A percentile compares a stretch with the other conserved stretches of the same genome.
Conservation (phyloP, 345 rosid species). For the Bruguiera sexangula region DNA sequence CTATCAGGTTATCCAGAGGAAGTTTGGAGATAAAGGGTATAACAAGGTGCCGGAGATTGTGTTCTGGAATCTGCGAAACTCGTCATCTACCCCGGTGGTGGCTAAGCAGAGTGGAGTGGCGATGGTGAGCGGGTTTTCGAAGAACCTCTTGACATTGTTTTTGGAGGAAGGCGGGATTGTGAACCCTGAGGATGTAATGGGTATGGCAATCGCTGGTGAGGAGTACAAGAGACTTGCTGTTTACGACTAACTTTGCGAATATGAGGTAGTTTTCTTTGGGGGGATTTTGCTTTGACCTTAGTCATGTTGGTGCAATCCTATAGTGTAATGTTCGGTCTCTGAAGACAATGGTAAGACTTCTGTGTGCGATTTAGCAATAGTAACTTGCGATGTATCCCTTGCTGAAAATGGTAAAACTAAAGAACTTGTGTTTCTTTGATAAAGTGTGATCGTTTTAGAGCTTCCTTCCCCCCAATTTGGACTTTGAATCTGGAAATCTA, state of each 20-base stretch:
- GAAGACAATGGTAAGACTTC: too few relatives aligned
- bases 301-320: too few relatives aligned
- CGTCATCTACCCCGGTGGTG: slow-evolving; percentile 44
- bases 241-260: slow-evolving; percentile 25
- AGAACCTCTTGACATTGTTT: slow-evolving; percentile 59
- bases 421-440: too few relatives aligned
- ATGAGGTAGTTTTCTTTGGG: too few relatives aligned
- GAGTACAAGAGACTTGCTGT: slow-evolving; percentile 43
- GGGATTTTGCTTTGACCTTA: too few relatives aligned
- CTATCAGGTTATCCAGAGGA: slow-evolving; percentile 39
- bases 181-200: slow-evolving; percentile 39
- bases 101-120: slow-evolving; percentile 45
- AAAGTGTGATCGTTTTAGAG: too few relatives aligned
- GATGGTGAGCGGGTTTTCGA: slow-evolving; percentile 58
- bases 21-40: slow-evolving; percentile 43
- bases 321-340: too few relatives aligned
- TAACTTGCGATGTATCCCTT: too few relatives aligned
- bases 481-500: too few relatives aligned
- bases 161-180: slow-evolving; percentile 39
- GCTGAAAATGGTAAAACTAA: too few relatives aligned
- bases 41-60: slow-evolving; percentile 48
- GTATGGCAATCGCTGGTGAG: slow-evolving; percentile 36
- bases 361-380: too few relatives aligned
- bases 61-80: slow-evolving; percentile 64
- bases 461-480: too few relatives aligned